phyloP scores from a whole-genome alignment of 768 basidiomycete species.

The Amanita rubescens region DNA sequence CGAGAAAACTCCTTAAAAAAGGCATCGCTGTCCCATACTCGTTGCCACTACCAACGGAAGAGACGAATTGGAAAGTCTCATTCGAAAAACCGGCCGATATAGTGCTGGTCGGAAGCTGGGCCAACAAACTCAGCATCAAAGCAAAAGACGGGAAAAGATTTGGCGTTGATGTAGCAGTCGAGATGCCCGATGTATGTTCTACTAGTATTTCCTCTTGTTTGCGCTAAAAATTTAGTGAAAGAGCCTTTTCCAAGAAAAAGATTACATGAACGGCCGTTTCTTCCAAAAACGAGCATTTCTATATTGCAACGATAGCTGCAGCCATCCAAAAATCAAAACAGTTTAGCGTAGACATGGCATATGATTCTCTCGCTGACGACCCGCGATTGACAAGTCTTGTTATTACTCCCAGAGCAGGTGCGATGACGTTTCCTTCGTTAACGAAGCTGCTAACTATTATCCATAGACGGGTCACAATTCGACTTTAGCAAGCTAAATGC shows the following conservation, averaged over 20 bases:
- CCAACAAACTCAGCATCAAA: slow-evolving; percentile 68
- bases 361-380: slow-evolving; percentile 51
- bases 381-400: slow-evolving; percentile 61
- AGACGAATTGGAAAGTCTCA: slow-evolving; percentile 83
- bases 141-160: slow-evolving; percentile 57
- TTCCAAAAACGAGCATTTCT: slow-evolving; percentile 92
- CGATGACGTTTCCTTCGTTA: slow-evolving; percentile 8
- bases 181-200: slow-evolving; percentile 77
- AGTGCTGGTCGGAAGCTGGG: slow-evolving; percentile 81
- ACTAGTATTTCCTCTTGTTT: background rate
- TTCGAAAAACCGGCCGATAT: slow-evolving; percentile 76
- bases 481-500: slow-evolving; percentile 66
- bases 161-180: slow-evolving; percentile 72
- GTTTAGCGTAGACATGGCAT: slow-evolving; percentile 52
- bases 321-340: slow-evolving; percentile 41
- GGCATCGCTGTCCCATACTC: slow-evolving; percentile 63
- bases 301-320: slow-evolving; percentile 71
- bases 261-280: slow-evolving; percentile 81
- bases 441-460: slow-evolving; percentile 16
- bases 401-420: slow-evolving; percentile 49
- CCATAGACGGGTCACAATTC: slow-evolving; percentile 38
- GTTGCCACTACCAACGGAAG: slow-evolving; percentile 61
- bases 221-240: slow-evolving; percentile 18
- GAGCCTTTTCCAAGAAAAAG: slow-evolving; percentile 92
- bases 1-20: slow-evolving; percentile 43